phyloP scores from a whole-genome alignment of 768 basidiomycete genomes.

The Amyloporia xantha region DNA sequence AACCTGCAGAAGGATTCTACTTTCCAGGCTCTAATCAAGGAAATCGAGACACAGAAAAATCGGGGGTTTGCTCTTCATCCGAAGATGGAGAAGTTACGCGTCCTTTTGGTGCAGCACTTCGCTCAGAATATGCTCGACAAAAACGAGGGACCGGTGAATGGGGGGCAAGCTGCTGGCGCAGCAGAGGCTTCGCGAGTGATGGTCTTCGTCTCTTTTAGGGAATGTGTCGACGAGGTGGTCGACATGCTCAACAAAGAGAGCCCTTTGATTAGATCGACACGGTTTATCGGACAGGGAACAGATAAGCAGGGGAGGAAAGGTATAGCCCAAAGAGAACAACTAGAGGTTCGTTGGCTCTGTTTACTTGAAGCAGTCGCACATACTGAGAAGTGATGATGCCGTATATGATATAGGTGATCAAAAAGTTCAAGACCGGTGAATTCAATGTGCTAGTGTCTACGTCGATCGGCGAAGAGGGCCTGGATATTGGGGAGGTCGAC shows the following conservation, averaged over 20 bases:
- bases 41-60: constrained; percentile 53
- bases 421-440: constrained; percentile 78
- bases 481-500: constrained; percentile 98
- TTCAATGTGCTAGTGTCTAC: constrained; percentile 94
- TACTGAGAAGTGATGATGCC: too few relatives aligned
- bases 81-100: constrained; percentile 82
- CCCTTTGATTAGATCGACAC: constrained; percentile 74
- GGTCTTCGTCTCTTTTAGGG: constrained; percentile 90
- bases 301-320: constrained; percentile 86
- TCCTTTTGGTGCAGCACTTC: constrained; percentile 77
- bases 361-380: too few relatives aligned
- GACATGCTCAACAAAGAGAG: constrained; percentile 66
- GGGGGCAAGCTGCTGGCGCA: constrained; percentile 6
- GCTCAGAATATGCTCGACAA: constrained; percentile 41
- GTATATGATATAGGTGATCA: constrained; percentile 63
- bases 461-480: constrained; percentile 95
- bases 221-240: constrained; percentile 89
- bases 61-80: constrained; percentile 69
- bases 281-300: constrained; percentile 86
- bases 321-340: constrained; percentile 84
- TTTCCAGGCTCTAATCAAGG: constrained; percentile 60
- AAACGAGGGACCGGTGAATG: constrained; percentile 23
- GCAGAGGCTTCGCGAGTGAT: constrained; percentile 64
- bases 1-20: constrained; percentile 42
- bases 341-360: constrained; percentile 47